phyloP scores from a whole-genome alignment of 768 basidiomycete species.

The Chalciporus chontae region DNA sequence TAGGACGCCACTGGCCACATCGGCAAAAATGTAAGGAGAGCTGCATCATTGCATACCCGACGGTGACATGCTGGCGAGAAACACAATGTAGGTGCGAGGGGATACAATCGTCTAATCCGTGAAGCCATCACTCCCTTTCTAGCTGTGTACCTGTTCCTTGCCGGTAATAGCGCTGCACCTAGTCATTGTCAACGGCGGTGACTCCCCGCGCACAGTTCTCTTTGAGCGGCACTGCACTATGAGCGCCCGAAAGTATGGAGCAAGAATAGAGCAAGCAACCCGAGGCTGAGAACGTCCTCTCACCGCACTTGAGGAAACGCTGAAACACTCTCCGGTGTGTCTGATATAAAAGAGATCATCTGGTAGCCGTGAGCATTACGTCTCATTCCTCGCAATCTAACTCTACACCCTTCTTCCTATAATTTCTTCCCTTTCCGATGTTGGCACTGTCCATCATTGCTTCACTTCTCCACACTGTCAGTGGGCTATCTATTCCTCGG shows the following conservation, averaged over 20 bases:
- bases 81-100: not conserved
- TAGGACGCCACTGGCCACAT: too few species aligned
- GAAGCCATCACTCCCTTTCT: not conserved
- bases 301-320: not conserved
- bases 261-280: not conserved
- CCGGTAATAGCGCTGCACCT: not conserved
- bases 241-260: not conserved
- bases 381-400: not conserved
- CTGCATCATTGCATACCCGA: too few species aligned
- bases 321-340: not conserved
- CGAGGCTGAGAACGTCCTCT: not conserved
- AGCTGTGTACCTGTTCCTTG: not conserved
- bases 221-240: not conserved
- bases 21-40: too few species aligned
- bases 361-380: not conserved
- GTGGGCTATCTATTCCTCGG: not conserved
- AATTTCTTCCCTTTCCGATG: not conserved
- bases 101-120: too few species aligned
- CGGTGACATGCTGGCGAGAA: not conserved
- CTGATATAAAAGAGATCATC: slow-evolving; percentile 9
- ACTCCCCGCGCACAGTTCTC: not conserved
- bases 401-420: too few species aligned
- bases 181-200: not conserved
- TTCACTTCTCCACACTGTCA: slow-evolving; percentile 5
- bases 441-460: slow-evolving; percentile 6